A percentile compares a stretch with the other conserved stretches of the same genome.
These are phyloP conservation scores for Lenzites betulinus DNA, from an alignment of 768 basidiomycete genomes.

Conservation along the genomic window DNA sequence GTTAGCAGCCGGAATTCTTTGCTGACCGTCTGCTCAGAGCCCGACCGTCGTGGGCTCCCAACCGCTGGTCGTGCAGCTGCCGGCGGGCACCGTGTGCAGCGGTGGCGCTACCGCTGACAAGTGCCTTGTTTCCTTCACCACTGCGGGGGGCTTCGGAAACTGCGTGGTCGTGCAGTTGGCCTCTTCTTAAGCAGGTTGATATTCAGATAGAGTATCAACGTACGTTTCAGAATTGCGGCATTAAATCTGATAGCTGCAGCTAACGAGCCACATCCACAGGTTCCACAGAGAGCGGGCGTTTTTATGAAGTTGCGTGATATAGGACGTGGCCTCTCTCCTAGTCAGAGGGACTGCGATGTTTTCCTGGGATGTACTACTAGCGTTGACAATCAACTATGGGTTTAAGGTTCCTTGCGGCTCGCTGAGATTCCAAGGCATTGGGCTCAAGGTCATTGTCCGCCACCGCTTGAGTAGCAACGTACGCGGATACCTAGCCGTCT, in stretches of 20 bases:
- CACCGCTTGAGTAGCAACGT: too few species aligned
- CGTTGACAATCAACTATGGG: too few species aligned
- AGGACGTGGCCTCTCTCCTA: background rate
- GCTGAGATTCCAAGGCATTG: too few species aligned
- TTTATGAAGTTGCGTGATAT: background rate
- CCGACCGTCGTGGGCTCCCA: constrained; percentile 42
- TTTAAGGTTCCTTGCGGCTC: too few species aligned
- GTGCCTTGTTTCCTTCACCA: constrained; percentile 53
- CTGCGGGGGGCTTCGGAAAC: constrained; percentile 53
- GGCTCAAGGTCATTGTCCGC: too few species aligned
- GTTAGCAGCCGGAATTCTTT: background rate
- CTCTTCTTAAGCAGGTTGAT: background rate
- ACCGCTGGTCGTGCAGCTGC: constrained; percentile 45
- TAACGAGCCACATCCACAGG: background rate
- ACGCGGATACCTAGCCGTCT: too few species aligned
- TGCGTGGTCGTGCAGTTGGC: constrained; percentile 47
- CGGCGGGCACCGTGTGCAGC: constrained; percentile 51
- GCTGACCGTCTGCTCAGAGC: constrained; percentile 30
- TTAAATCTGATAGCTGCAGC: background rate
- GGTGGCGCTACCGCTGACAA: constrained; percentile 47
- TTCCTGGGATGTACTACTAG: too few species aligned
- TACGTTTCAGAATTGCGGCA: background rate
- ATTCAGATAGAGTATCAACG: background rate
- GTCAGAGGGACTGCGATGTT: background rate
- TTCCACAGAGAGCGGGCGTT: background rate